Percentiles rank a stretch among this genome's conserved stretches.
Evolutionary conservation across 140 eudicot genomes (phyloP).

Genomic region (Stevia rebaudiana): DNA sequence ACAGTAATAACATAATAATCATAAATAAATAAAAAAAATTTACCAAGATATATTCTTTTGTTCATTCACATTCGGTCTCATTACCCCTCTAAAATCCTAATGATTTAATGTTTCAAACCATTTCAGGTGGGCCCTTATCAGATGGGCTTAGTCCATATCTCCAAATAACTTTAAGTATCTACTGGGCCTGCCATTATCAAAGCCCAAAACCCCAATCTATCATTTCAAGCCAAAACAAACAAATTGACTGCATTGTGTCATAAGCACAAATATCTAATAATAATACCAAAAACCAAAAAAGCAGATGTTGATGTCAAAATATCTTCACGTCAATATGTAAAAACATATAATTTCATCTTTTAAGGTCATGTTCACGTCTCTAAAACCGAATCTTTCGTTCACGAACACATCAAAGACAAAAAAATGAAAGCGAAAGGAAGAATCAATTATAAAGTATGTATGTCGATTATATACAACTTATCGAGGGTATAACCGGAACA

Average conservation of each 20-base stretch:
- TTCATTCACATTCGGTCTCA: background rate
- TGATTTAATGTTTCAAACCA: too few species aligned
- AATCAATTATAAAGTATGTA: constrained; percentile 1
- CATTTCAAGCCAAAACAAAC: too few species aligned
- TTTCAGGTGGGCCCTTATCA: background rate
- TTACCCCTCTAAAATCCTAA: too few species aligned
- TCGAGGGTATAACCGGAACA: constrained; percentile 5
- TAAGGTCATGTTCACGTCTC: background rate
- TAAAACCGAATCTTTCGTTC: background rate
- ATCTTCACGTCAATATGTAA: background rate
- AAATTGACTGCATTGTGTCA: background rate
- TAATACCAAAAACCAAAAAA: background rate
- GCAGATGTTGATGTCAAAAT: background rate
- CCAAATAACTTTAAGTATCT: too few species aligned
- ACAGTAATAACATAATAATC: too few species aligned
- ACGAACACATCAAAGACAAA: background rate
- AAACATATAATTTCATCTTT: background rate
- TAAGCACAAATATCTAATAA: background rate
- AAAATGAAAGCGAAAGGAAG: constrained; percentile 1
- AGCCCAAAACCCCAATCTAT: background rate
- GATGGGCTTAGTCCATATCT: background rate
- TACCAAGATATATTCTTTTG: too few species aligned
- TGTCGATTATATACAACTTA: constrained; percentile 27
- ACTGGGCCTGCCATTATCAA: background rate
- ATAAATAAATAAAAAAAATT: too few species aligned